These are phyloP conservation scores for Musa troglodytarum DNA, from an alignment of 176 grass and related monocot genomes.

Conservation along the genomic window DNA sequence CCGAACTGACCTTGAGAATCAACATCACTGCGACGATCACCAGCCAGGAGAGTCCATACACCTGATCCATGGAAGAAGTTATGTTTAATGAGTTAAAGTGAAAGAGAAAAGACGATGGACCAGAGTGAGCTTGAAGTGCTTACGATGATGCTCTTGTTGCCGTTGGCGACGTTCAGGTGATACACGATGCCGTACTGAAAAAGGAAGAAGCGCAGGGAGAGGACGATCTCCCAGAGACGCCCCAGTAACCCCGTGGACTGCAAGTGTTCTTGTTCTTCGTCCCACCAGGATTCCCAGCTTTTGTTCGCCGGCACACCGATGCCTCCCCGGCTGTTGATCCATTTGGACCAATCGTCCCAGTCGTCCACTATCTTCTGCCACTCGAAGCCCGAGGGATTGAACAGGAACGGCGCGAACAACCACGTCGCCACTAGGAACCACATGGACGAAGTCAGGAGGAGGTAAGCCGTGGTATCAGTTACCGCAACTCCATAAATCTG, in stretches of 20 bases:
- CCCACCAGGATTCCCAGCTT: slow-evolving; percentile 94
- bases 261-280: slow-evolving; percentile 86
- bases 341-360: slow-evolving; percentile 86
- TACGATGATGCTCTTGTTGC: slow-evolving; percentile 75
- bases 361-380: slow-evolving; percentile 91
- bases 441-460: slow-evolving; percentile 68
- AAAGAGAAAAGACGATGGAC: too few species aligned
- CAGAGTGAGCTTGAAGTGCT: slow-evolving; percentile 18
- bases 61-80: slow-evolving; percentile 19
- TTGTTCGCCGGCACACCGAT: slow-evolving; percentile 90
- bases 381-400: slow-evolving; percentile 85
- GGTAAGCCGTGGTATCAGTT: slow-evolving; percentile 40
- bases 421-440: slow-evolving; percentile 86
- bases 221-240: slow-evolving; percentile 65
- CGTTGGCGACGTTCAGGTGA: slow-evolving; percentile 61
- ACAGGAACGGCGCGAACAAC: slow-evolving; percentile 80
- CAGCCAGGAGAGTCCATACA: slow-evolving; percentile 87
- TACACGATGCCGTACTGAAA: slow-evolving; percentile 93
- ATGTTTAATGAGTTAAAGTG: too few species aligned
- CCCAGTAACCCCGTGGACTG: slow-evolving; percentile 62
- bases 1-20: slow-evolving; percentile 55
- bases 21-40: slow-evolving; percentile 75
- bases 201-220: slow-evolving; percentile 75
- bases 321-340: slow-evolving; percentile 73
- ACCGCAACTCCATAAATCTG: slow-evolving; percentile 50